phyloP scores from a whole-genome alignment of 768 basidiomycete genomes.

The Boletus edulis region DNA sequence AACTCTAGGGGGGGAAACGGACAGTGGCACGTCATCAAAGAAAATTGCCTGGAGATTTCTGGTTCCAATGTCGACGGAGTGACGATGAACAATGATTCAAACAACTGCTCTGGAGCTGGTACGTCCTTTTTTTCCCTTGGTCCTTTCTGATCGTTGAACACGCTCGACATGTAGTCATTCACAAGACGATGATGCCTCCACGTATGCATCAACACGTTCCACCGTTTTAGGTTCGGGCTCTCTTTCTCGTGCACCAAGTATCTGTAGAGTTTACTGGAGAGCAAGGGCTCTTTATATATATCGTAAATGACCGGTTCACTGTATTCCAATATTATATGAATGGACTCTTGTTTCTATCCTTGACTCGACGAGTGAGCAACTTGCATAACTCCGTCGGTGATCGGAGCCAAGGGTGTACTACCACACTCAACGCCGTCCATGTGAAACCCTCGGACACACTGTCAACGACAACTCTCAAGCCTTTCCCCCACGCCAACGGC shows the following conservation, averaged over 20 bases:
- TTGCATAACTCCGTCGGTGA: too few species aligned
- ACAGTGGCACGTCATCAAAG: neutral
- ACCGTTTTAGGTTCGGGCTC: neutral
- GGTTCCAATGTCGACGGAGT: neutral
- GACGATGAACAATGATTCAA: slow-evolving; percentile 10
- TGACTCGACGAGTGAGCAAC: too few species aligned
- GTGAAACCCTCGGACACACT: neutral
- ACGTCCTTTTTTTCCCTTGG: neutral
- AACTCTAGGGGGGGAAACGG: too few species aligned
- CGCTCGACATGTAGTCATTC: slow-evolving; percentile 5
- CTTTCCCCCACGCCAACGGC: too few species aligned
- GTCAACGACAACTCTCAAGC: too few species aligned
- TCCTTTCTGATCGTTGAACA: neutral
- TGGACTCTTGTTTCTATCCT: too few species aligned
- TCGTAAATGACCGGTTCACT: neutral
- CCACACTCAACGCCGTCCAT: neutral
- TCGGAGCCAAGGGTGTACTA: too few species aligned
- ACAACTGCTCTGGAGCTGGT: slow-evolving; percentile 10
- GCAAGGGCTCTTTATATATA: neutral
- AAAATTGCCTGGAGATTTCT: neutral
- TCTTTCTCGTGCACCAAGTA: too few species aligned
- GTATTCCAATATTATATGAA: neutral
- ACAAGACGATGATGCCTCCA: neutral
- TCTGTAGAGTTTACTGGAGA: neutral
- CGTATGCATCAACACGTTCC: neutral